Evolutionary conservation across 495 filamentous ascomycete species (phyloP).

Genomic region (Penicillium parvum): DNA sequence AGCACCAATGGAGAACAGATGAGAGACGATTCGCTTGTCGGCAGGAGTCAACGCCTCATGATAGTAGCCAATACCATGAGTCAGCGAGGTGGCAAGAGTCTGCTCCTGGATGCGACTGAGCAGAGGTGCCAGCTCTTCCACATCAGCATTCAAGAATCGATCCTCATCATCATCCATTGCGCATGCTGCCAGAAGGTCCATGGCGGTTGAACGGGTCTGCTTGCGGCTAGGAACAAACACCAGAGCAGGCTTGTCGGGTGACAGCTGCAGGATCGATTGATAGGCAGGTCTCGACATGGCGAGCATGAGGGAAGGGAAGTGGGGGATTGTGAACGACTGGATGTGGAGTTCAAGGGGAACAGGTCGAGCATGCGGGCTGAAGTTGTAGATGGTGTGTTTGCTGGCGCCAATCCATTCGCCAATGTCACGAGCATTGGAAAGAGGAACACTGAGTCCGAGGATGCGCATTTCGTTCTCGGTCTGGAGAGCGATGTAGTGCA

Average conservation of each 20-base stretch:
- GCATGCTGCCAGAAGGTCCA: constrained; percentile 81
- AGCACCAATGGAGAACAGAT: constrained; percentile 85
- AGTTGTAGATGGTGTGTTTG: constrained; percentile 98
- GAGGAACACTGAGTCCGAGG: constrained; percentile 83
- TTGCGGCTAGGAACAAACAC: constrained; percentile 91
- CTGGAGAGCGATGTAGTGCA: constrained; percentile 93
- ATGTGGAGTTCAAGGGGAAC: constrained; percentile 91
- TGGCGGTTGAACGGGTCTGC: constrained; percentile 82
- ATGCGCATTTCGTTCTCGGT: constrained; percentile 81
- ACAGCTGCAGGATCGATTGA: constrained; percentile 75
- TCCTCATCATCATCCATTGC: constrained; percentile 89
- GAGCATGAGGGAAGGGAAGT: constrained; percentile 96
- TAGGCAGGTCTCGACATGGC: constrained; percentile 96
- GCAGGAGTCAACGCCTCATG: constrained; percentile 85
- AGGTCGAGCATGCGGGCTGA: constrained; percentile 84
- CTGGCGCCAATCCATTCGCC: constrained; percentile 99
- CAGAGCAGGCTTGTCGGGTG: constrained; percentile 81
- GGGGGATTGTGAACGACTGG: constrained; percentile 91
- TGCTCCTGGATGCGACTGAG: constrained; percentile 77
- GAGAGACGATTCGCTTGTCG: constrained; percentile 89
- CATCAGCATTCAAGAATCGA: constrained; percentile 78
- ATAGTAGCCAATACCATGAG: constrained; percentile 94
- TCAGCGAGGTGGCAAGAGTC: constrained; percentile 83
- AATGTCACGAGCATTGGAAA: constrained; percentile 87
- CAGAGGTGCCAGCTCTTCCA: constrained; percentile 75